Conservation (phyloP, 257 asterid species). For the Gentiana straminea region DNA sequence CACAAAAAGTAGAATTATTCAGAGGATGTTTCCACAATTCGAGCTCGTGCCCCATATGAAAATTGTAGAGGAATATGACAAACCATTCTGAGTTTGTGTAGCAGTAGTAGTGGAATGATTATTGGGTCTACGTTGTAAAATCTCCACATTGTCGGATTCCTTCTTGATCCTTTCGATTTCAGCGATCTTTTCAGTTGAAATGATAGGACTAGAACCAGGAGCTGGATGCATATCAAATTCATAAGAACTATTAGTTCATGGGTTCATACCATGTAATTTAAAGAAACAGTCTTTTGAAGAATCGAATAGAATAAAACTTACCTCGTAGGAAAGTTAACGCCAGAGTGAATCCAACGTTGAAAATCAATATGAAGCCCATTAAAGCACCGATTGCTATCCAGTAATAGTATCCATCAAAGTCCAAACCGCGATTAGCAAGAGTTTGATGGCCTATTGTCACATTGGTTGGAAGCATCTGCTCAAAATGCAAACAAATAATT, state of each 20-base stretch:
- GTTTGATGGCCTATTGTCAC: constrained; percentile 38
- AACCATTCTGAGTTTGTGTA: constrained; percentile 23
- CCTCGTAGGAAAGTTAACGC: constrained; percentile 39
- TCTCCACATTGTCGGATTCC: constrained; percentile 13
- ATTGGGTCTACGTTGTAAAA: background rate
- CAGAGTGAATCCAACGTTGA: constrained; percentile 46
- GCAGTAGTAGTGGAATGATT: constrained; percentile 11
- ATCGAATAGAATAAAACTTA: constrained; percentile 21
- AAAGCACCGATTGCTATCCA: constrained; percentile 57
- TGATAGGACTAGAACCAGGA: constrained; percentile 25
- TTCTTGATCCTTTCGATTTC: constrained; percentile 18
- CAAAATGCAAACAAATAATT: background rate
- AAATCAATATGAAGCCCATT: constrained; percentile 38
- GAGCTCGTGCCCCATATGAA: background rate
- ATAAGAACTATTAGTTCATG: background rate
- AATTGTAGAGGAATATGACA: background rate
- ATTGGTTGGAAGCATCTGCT: constrained; percentile 22
- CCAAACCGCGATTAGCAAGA: constrained; percentile 49
- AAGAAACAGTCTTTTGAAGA: too few species aligned
- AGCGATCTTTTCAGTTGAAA: constrained; percentile 22
- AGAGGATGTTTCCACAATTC: background rate
- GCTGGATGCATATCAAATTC: constrained; percentile 17
- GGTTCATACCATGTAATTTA: too few species aligned
- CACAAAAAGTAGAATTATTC: background rate
- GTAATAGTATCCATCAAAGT: constrained; percentile 29